Percentiles rank a stretch among this genome's conserved stretches.
phyloP scores from a whole-genome alignment of 2,329 filamentous ascomycete species.

The Rutstroemia sp. region DNA sequence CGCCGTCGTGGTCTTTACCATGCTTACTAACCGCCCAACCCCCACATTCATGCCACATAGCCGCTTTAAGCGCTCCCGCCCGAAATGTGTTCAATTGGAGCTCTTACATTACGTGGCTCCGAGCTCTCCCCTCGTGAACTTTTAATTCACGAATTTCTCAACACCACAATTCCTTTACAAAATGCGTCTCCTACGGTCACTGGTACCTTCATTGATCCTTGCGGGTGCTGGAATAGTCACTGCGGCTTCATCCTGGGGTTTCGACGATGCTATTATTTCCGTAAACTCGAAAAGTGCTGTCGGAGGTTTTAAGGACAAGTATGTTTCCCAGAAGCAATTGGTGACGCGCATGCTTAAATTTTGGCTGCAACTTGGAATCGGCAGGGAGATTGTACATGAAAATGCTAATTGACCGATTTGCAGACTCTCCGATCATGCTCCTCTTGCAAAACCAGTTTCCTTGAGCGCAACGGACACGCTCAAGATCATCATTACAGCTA shows the following conservation, averaged over 20 bases:
- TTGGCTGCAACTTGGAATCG: background rate
- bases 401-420: conserved; percentile 1
- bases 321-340: conserved; percentile 26
- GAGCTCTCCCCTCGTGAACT: conserved; percentile 5
- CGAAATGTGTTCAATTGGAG: conserved; percentile 10
- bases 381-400: conserved; percentile 1
- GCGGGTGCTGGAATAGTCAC: conserved; percentile 33
- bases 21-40: too few relatives aligned
- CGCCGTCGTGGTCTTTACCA: too few relatives aligned
- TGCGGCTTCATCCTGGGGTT: conserved; percentile 56
- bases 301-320: conserved; percentile 55
- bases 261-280: conserved; percentile 63
- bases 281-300: conserved; percentile 54
- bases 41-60: background rate
- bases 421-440: conserved; percentile 26
- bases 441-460: conserved; percentile 52
- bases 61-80: conserved; percentile 2
- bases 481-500: conserved; percentile 74
- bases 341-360: background rate
- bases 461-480: conserved; percentile 65
- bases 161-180: conserved; percentile 12
- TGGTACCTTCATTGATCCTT: conserved; percentile 36
- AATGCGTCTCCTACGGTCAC: conserved; percentile 36
- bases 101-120: conserved; percentile 8
- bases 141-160: background rate